Conservation (phyloP, 176 grass and related monocot genomes). For the Melocanna baccifera region DNA sequence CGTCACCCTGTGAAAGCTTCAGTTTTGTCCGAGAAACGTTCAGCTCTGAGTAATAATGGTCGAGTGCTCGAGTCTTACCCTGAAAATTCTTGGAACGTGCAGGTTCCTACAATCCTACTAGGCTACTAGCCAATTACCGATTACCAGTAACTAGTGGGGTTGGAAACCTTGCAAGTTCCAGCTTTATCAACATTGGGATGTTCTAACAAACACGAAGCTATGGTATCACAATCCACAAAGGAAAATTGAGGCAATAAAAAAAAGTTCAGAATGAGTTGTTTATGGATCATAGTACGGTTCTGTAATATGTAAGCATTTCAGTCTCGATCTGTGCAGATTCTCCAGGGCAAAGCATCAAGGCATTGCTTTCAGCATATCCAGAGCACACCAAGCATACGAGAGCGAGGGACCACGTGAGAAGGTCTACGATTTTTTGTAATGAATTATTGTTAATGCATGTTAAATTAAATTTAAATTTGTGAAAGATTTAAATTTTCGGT, state of each 20-base stretch:
- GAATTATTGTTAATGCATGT: too few species aligned
- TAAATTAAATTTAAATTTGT: too few species aligned
- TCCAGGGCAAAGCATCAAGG: not conserved
- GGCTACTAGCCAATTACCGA: not conserved
- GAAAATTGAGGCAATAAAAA: not conserved
- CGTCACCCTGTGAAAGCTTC: not conserved
- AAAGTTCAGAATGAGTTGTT: not conserved
- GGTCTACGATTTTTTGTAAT: too few species aligned
- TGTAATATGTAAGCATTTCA: constrained; percentile 4
- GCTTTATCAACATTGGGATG: not conserved
- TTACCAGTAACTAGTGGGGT: too few species aligned
- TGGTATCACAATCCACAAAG: not conserved
- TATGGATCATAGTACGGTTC: not conserved
- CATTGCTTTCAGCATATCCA: not conserved
- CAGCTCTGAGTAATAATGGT: not conserved
- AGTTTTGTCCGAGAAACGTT: not conserved
- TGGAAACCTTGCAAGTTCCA: not conserved
- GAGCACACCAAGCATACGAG: not conserved
- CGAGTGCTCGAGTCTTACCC: too few species aligned
- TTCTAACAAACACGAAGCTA: not conserved
- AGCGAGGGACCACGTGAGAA: too few species aligned
- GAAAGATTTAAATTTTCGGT: too few species aligned
- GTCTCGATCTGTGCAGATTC: constrained; percentile 35
- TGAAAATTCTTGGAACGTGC: too few species aligned
- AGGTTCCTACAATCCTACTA: too few species aligned